Base-by-base conservation (phyloP, 495 filamentous ascomycete genomes). In the Lophiotrema nucula region DNA sequence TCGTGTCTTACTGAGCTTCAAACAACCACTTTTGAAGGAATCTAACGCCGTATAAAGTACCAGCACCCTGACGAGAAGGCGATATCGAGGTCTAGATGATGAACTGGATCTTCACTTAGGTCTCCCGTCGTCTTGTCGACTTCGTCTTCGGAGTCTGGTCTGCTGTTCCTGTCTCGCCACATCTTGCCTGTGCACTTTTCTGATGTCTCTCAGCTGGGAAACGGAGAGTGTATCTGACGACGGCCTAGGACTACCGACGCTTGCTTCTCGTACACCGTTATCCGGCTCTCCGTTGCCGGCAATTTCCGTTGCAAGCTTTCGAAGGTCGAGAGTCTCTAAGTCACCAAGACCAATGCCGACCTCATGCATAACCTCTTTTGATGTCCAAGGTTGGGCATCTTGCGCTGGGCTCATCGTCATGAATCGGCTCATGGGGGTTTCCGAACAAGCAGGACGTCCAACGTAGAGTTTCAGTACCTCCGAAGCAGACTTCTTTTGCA, bases 341-440 rank as follows among this genome's bases (percentile, higher is more conserved):
- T 62, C 54, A 12, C 54, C 58, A 37, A 21, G 41, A 8, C 18
- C 43, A 26, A 59, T 41, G 4, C 50, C 54, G 13, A 18, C 10
- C 8, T 57, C 35, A 4, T 58, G 33, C 53, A 62, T 54, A 11
- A 21, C 41, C 3, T 39, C 22, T 26, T 43, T 48, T 33, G 63
- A 53, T 31, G 58, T 23, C 63, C 58, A 62, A 15, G 58, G 53
- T 27, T 62, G 58, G 13, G 58, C 15, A 39, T 66, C 58, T 11
- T 56, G 39, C n/a, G 44, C 41, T 12, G 60, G 41, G 43, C 56
- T 52, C 37, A 56, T 16, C 13, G 28, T 46, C 31, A 47, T 26
- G 38, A 60, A 60, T 16, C 62, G 49, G 23, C 28, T 24, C 51
- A 65, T 56, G 12, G 62, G 62, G 16, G 58, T 47, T 41, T 49